Base-by-base conservation (phyloP, 768 basidiomycete genomes). In the Nidularia pulvinata region DNA sequence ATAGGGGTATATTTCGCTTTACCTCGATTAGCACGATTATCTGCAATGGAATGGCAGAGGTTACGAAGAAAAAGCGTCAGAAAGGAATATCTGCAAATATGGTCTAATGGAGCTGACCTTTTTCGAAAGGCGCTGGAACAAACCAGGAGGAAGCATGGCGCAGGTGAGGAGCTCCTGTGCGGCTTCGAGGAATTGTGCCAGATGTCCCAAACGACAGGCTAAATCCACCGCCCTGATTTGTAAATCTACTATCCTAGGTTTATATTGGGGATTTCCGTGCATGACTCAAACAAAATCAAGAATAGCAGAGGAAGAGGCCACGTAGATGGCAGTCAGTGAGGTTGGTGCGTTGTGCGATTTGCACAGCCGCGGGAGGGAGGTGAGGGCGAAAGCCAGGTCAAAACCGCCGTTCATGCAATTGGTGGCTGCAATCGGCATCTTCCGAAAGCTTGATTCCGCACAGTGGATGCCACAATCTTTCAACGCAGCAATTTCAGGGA, bases 11-110 rank as follows among this genome's bases (percentile, higher is more conserved):
- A 49, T 55, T 43, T 10, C 36, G 33, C 52, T 47, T 68, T 73
- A 84, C 82, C 81, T 84, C 81, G 46, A 76, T 68, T 54, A 84
- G 57, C 22, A 71, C 66, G 49, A 84, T 69, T 49, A 84, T 69
- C 82, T 84, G 57, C 47, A 32, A 49, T 50, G 57, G 54, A 52
- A 49, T 43, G 56, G 37, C 32, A 35, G 44, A 9, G 44, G 32
- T 4, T 50, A 55, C 22, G 46, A 35, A 43, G n/a, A 30, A 14
- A 14, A 35, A 46, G 47, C 36, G 42, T 42, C 39, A 42, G 5
- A 42, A 13, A 42, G 1, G 13, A 30, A 30, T 2, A 13, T 42
- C 5, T 42, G 16, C 39, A 42, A 42, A 42, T 42, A 42, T 42
- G 16, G 13, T 42, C 16, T 16, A 53, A 44, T 45, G 30, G 35